Percentiles rank a stretch among this genome's conserved stretches.
Conservation (phyloP, 768 basidiomycete species). For the Gautieria morchelliformis region DNA sequence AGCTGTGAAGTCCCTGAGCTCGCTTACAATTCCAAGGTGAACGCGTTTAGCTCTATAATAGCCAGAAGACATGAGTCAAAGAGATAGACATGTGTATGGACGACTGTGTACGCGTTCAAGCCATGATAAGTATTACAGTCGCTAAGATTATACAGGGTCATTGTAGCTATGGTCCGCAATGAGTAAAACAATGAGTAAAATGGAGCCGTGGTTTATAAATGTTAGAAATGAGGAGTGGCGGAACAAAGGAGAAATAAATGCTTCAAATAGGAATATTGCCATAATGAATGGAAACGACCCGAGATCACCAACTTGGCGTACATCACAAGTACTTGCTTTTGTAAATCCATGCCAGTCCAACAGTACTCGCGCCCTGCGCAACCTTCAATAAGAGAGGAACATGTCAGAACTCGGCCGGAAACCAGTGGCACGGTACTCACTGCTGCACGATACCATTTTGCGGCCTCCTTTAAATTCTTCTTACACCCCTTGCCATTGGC, state of each 20-base stretch:
- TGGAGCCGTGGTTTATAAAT: background rate
- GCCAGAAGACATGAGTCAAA: background rate
- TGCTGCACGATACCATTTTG: conserved; percentile 86
- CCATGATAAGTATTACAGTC: background rate
- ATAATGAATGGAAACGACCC: background rate
- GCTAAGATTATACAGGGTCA: background rate
- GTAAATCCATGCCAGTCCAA: conserved; percentile 86
- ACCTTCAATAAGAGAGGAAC: conserved; percentile 25
- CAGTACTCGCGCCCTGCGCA: conserved; percentile 66
- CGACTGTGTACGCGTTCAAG: background rate
- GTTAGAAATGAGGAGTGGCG: background rate
- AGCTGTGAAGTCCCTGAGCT: background rate
- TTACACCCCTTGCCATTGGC: conserved; percentile 85
- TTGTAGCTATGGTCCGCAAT: background rate
- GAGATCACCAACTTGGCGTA: too few species aligned
- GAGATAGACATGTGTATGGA: background rate
- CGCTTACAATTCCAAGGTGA: background rate
- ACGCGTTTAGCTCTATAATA: background rate
- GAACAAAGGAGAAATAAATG: background rate
- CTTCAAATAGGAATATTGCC: background rate
- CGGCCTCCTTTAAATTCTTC: conserved; percentile 78
- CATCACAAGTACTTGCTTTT: conserved; percentile 63
- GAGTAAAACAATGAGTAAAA: background rate
- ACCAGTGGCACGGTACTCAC: conserved; percentile 29
- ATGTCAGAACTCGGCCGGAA: background rate